phyloP scores from a whole-genome alignment of 345 rosid genomes.

The Aquilaria malaccensis region DNA sequence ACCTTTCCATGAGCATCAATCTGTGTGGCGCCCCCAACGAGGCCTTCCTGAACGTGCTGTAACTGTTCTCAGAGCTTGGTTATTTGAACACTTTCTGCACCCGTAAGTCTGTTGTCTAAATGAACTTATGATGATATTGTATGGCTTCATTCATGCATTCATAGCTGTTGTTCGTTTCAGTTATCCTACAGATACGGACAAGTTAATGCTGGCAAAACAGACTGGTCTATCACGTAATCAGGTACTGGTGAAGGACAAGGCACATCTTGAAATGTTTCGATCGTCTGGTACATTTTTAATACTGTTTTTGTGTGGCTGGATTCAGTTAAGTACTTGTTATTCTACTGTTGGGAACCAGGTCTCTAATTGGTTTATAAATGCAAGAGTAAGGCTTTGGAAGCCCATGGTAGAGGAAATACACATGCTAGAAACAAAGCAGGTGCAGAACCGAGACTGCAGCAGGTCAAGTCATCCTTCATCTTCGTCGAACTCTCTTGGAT shows the following conservation, averaged over 20 bases:
- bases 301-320: neutral
- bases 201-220: slow-evolving; percentile 55
- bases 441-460: slow-evolving; percentile 30
- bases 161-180: slow-evolving; percentile 22
- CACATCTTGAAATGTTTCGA: slow-evolving; percentile 3
- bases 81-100: slow-evolving; percentile 73
- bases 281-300: neutral
- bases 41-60: slow-evolving; percentile 83
- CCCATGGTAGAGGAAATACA: slow-evolving; percentile 89
- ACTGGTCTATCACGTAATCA: slow-evolving; percentile 57
- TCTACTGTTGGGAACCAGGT: slow-evolving; percentile 29
- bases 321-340: neutral
- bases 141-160: neutral
- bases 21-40: slow-evolving; percentile 79
- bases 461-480: slow-evolving; percentile 19
- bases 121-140: neutral
- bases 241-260: slow-evolving; percentile 14
- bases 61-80: slow-evolving; percentile 70
- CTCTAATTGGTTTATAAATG: slow-evolving; percentile 81
- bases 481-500: slow-evolving; percentile 14
- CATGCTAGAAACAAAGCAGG: slow-evolving; percentile 58
- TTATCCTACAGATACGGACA: slow-evolving; percentile 69
- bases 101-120: slow-evolving; percentile 41
- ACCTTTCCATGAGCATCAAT: slow-evolving; percentile 46
- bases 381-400: slow-evolving; percentile 84